These are phyloP conservation scores for Panaeolus cyanescens DNA, from an alignment of 768 basidiomycete species.

Conservation along the genomic window DNA sequence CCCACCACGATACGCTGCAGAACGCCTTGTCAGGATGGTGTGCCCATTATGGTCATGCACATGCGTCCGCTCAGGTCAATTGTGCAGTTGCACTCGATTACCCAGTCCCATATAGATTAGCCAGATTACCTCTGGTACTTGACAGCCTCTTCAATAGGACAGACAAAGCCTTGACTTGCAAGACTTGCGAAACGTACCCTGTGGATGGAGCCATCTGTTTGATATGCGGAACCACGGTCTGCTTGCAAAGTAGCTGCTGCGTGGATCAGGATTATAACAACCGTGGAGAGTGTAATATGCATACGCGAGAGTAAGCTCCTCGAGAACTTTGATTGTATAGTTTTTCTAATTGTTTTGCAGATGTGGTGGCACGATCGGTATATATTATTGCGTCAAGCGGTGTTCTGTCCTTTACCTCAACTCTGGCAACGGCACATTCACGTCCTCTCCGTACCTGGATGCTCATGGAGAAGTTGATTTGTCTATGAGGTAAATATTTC, in stretches of 20 bases:
- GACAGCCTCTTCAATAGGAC: slow-evolving; percentile 82
- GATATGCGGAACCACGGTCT: slow-evolving; percentile 84
- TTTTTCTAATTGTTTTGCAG: slow-evolving; percentile 38
- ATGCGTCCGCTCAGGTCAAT: slow-evolving; percentile 76
- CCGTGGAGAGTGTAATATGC: slow-evolving; percentile 93
- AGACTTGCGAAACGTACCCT: slow-evolving; percentile 76
- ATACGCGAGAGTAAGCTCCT: slow-evolving; percentile 83
- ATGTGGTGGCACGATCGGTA: slow-evolving; percentile 86
- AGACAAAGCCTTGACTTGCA: slow-evolving; percentile 74
- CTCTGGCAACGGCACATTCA: slow-evolving; percentile 86
- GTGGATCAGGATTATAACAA: slow-evolving; percentile 62
- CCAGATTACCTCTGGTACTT: slow-evolving; percentile 76
- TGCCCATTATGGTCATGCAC: slow-evolving; percentile 82
- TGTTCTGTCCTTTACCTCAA: slow-evolving; percentile 90
- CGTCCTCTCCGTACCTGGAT: slow-evolving; percentile 89
- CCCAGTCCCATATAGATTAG: slow-evolving; percentile 80
- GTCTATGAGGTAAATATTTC: slow-evolving; percentile 73
- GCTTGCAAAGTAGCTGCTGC: slow-evolving; percentile 94
- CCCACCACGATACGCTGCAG: slow-evolving; percentile 84
- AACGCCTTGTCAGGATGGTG: slow-evolving; percentile 91
- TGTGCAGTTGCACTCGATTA: slow-evolving; percentile 83
- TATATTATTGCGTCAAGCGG: slow-evolving; percentile 91
- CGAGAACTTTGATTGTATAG: background rate
- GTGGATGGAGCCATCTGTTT: slow-evolving; percentile 89
- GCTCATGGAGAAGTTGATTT: slow-evolving; percentile 92